Evolutionary conservation across 140 eudicot genomes (phyloP), one percentile per base, ranked within the genome.

Genomic region (Stevia rebaudiana): DNA sequence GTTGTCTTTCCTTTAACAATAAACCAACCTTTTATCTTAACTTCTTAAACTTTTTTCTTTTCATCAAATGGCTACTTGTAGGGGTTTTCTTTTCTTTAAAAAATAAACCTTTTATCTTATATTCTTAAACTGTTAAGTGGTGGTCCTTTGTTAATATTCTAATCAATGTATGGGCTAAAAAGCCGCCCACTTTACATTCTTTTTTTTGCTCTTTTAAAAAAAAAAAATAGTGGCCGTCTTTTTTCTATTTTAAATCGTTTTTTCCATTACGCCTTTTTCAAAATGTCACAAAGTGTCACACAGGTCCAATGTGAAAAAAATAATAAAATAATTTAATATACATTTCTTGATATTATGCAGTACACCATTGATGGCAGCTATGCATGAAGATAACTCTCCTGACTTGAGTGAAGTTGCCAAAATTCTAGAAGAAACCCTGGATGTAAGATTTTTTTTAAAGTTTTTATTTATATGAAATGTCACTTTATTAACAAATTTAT

Each of bases 301-400:
- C 28, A 28, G 37, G 24, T 2, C 53, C 21, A 8, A 39, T 35
- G 21, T 11, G 8, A 57, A 22, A 30, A 39, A 17, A 4, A 41
- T 39, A 49, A 24, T 10, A 5, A 17, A 4, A 41, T 39, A 49
- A 24, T 10, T 3, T 16, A 46, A 19, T 53, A 42, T 56, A 40
- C 28, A 56, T 43, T 44, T 62, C 48, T 47, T 68, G 31, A 41
- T 16, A 22, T 44, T 43, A 50, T 68, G 66, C 87, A 91, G 98
- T 76, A 82, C 96, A 63, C 91, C 88, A 5, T 46, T 81, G 71
- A 83, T 87, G 77, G 87, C 91, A 33, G 86, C 86, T 47, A 87
- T 91, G 96, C 98, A 91, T 56, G 88, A 83, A 83, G 98, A 91
- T 60, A 83, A 75, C 36, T 70, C 98, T 1, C 79, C 95, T 0